These are phyloP conservation scores for Ophiostoma ips DNA, from an alignment of 2,329 filamentous ascomycete species.

Conservation along the genomic window DNA sequence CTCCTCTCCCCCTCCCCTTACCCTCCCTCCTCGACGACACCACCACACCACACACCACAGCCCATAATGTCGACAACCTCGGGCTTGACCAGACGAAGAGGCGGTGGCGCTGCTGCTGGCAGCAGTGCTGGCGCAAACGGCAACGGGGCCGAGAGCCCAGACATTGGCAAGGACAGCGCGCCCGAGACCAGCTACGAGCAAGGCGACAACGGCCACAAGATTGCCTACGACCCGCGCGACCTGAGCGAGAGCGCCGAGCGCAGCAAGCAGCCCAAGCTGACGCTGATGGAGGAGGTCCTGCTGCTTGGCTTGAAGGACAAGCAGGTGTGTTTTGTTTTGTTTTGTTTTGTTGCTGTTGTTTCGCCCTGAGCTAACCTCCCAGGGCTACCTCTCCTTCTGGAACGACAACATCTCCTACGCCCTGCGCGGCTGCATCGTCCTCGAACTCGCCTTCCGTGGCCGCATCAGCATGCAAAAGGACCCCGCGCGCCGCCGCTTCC, in stretches of 20 bases:
- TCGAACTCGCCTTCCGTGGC: conserved; percentile 90
- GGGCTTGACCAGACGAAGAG: conserved; percentile 47
- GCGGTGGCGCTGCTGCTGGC: conserved; percentile 40
- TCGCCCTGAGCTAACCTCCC: no score
- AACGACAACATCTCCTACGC: conserved; percentile 99
- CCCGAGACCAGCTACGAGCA: conserved; percentile 79
- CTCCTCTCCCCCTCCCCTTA: no score
- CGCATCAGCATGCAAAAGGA: conserved; percentile 98
- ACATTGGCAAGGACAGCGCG: conserved; percentile 39
- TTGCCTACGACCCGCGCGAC: conserved; percentile 92
- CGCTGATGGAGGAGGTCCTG: conserved; percentile 95
- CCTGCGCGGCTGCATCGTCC: conserved; percentile 91
- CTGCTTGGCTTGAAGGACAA: conserved; percentile 95
- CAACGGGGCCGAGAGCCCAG: conserved; percentile 41
- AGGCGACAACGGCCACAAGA: conserved; percentile 94
- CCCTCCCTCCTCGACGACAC: not conserved
- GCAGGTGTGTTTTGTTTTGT: conserved; percentile 69
- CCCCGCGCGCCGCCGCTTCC: conserved; percentile 78
- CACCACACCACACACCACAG: no score
- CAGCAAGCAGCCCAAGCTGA: conserved; percentile 95
- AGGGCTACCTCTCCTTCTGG: conserved; percentile 99
- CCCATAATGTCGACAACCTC: conserved; percentile 24
- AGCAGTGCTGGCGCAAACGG: conserved; percentile 44
- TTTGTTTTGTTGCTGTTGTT: no score
- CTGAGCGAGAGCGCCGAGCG: conserved; percentile 94